Evolutionary conservation across 1,139 yeast species (phyloP).

Genomic region (Sugiyamaella paludigena): DNA sequence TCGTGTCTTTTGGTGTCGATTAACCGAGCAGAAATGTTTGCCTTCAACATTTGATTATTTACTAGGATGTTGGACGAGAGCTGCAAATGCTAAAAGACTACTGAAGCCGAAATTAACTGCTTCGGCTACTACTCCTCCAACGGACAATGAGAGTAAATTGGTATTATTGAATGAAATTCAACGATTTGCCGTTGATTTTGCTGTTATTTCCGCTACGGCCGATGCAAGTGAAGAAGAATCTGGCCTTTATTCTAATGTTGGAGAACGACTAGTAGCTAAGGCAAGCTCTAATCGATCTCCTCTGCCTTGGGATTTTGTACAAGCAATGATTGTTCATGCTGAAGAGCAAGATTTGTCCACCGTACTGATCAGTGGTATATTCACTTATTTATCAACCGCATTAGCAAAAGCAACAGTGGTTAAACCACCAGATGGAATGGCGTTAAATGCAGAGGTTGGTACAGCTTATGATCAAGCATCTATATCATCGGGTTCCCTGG

Average conservation of each 20-base stretch:
- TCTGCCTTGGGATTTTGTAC: slow-evolving; percentile 50
- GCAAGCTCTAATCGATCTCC: slow-evolving; percentile 18
- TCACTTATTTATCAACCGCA: slow-evolving; percentile 2
- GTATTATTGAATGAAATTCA: slow-evolving; percentile 20
- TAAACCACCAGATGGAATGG: slow-evolving; percentile 23
- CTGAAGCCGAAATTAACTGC: slow-evolving; percentile 13
- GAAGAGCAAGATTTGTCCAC: slow-evolving; percentile 60
- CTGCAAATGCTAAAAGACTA: slow-evolving; percentile 18
- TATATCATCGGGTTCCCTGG: slow-evolving; percentile 23
- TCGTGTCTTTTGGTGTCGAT: slow-evolving; percentile 31
- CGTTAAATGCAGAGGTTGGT: slow-evolving; percentile 15
- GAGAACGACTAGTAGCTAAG: slow-evolving; percentile 23
- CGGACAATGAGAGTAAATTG: slow-evolving; percentile 17
- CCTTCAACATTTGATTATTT: slow-evolving; percentile 29
- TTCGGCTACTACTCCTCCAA: neutral
- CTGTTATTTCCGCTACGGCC: slow-evolving; percentile 21
- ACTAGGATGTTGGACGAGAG: slow-evolving; percentile 27
- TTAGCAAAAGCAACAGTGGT: slow-evolving; percentile 10
- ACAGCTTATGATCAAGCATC: slow-evolving; percentile 12
- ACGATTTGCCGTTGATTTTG: slow-evolving; percentile 19
- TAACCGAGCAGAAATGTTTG: slow-evolving; percentile 26
- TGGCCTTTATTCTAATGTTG: slow-evolving; percentile 18
- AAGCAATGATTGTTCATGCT: slow-evolving; percentile 57
- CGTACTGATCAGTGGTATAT: slow-evolving; percentile 1
- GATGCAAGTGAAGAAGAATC: slow-evolving; percentile 19